Base-by-base conservation (phyloP, 257 asterid species). In the Cynanchum wilfordii region DNA sequence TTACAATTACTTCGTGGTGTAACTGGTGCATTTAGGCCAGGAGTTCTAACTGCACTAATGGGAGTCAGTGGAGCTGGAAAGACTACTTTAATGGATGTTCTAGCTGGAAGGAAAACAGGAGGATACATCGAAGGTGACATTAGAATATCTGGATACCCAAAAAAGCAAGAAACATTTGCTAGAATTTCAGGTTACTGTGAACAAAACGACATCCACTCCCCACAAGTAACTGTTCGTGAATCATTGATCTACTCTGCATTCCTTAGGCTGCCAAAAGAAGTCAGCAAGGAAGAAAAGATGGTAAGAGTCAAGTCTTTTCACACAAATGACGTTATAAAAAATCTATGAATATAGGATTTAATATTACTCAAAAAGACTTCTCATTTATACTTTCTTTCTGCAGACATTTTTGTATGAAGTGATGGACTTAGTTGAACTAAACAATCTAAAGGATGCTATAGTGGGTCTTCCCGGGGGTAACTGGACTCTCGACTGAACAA, bases 41-140 rank as follows among this genome's bases (percentile, higher is more conserved):
- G 96, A 62, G 88, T 89, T 69, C 66, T 89, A 82, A 89, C 96
- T 51, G 92, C 96, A 9, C 36, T 89, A 59, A 87, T 87, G 90
- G 96, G 96, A 78, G 86, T 89, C 65, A 89, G 95, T 70, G 95
- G 95, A 75, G 95, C 95, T 29, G 95, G 95, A 69, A 89, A 89
- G 79, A 89, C 96, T 4, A 89, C 92, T 2, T 77, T 89, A 33
- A 85, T 89, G 96, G 96, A 89, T 75, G 96, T 89, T 78, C 79
- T 89, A 30, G 85, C 90, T 0, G 96, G 92, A 56, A 78, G 92
- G 29, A 89, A 89, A 68, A 89, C 90, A 0, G 87, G 88, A 3
- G 95, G 95, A 25, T 85, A 84, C 76, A 79, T 87, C 2, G 90
- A 89, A 81, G 95, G 92, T 10, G 84, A 84, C 56, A 80, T 89